These are phyloP conservation scores for Kodamaea alishanica DNA, from an alignment of 1,139 yeast species.

Conservation along the genomic window DNA sequence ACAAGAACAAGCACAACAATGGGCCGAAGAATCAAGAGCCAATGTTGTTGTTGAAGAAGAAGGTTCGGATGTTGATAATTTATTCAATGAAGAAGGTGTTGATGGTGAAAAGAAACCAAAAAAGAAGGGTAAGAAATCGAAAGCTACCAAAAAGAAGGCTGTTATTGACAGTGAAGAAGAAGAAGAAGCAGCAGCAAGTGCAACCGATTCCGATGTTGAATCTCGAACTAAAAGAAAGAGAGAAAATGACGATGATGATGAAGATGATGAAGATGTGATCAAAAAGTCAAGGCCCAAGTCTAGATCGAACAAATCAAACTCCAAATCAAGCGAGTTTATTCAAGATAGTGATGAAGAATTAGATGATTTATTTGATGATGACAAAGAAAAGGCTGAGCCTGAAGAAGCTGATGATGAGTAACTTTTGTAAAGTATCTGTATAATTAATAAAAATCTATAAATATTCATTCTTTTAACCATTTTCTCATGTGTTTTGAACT, in stretches of 20 bases:
- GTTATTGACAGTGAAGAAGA: slow-evolving; percentile 22
- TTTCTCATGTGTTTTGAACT: slow-evolving; percentile 59
- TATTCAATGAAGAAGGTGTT: slow-evolving; percentile 28
- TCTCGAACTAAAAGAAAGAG: slow-evolving; percentile 10
- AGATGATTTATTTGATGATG: slow-evolving; percentile 18
- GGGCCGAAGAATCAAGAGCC: slow-evolving; percentile 61
- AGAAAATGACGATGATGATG: slow-evolving; percentile 11
- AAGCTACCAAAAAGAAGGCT: slow-evolving; percentile 21
- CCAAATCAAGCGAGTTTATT: slow-evolving; percentile 46
- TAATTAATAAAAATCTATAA: slow-evolving; percentile 1
- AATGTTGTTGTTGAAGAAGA: slow-evolving; percentile 34
- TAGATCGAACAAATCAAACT: slow-evolving; percentile 20
- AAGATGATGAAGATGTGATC: slow-evolving; percentile 15
- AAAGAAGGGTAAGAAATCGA: slow-evolving; percentile 16
- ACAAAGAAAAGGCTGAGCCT: slow-evolving; percentile 14
- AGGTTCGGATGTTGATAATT: slow-evolving; percentile 30
- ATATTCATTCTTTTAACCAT: slow-evolving; percentile 41
- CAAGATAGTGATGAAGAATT: slow-evolving; percentile 54
- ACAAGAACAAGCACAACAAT: slow-evolving; percentile 78
- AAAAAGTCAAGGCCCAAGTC: slow-evolving; percentile 23
- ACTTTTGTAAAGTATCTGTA: slow-evolving; percentile 2
- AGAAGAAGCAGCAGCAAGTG: slow-evolving; percentile 11
- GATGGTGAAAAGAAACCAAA: slow-evolving; percentile 19
- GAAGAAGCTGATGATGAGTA: slow-evolving; percentile 9
- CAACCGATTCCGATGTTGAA: slow-evolving; percentile 12